Conservation (phyloP, 2,329 filamentous ascomycete species). For the Alternaria longipes region DNA sequence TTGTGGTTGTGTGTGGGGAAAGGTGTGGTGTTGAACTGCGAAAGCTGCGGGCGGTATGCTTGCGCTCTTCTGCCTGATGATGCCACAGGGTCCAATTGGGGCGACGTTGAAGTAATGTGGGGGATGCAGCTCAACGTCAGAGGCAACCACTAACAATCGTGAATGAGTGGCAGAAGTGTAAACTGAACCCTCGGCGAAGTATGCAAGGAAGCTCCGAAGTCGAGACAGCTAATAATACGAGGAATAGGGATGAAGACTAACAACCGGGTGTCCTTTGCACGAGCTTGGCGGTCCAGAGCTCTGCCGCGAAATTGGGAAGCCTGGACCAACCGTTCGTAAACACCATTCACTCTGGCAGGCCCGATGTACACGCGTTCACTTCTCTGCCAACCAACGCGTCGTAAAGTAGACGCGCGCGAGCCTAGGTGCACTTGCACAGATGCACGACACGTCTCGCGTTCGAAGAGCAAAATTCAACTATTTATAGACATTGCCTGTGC, state of each 20-base stretch:
- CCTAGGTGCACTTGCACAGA: not conserved
- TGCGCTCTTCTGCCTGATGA: constrained; percentile 31
- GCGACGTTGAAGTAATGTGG: constrained; percentile 28
- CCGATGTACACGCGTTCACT: not conserved
- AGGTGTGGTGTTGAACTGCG: constrained; percentile 17
- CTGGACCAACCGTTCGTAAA: constrained; percentile 17
- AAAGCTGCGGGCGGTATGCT: constrained; percentile 12
- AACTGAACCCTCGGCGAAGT: not conserved
- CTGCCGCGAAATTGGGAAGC: constrained; percentile 19
- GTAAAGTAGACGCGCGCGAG: not conserved
- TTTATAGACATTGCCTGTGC: not conserved
- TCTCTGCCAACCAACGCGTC: not conserved
- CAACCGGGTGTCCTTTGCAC: constrained; percentile 4
- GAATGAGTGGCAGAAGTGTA: constrained; percentile 17
- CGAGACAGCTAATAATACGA: constrained; percentile 9
- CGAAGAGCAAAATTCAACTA: not conserved
- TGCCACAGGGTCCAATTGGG: constrained; percentile 33
- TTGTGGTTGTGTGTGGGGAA: constrained; percentile 38
- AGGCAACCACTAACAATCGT: constrained; percentile 17
- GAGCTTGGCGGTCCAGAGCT: constrained; percentile 15
- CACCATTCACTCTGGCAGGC: constrained; percentile 1
- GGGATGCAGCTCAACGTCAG: constrained; percentile 23
- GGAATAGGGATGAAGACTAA: constrained; percentile 17
- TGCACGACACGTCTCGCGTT: not conserved
- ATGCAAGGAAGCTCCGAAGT: not conserved